Percentiles rank a stretch among this genome's conserved stretches.
Evolutionary conservation across 106 monocot species (phyloP).

Genomic region (Platanthera zijinensis): DNA sequence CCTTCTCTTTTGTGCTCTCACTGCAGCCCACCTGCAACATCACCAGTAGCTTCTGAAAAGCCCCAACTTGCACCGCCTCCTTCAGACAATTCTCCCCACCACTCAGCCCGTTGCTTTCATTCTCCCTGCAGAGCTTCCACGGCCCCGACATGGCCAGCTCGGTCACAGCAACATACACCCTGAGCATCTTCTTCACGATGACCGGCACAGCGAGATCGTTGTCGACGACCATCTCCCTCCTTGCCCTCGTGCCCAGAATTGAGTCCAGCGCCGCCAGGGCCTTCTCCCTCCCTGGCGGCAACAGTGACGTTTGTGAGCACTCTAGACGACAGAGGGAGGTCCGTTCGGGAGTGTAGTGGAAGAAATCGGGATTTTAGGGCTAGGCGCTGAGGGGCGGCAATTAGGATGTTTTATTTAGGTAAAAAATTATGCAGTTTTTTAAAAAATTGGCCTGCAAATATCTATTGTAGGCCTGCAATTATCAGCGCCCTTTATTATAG

Average conservation of each 20-base stretch:
- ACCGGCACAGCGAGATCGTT: constrained; percentile 52
- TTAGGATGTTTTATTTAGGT: too few relatives aligned
- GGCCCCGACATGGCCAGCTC: constrained; percentile 9
- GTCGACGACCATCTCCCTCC: constrained; percentile 24
- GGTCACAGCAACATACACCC: constrained; percentile 6
- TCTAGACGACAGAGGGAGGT: too few relatives aligned
- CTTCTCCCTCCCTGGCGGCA: too few relatives aligned
- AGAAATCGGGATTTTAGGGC: too few relatives aligned
- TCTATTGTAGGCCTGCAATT: too few relatives aligned
- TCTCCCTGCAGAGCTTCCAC: constrained; percentile 16
- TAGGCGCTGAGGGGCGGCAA: too few relatives aligned
- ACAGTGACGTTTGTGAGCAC: too few relatives aligned
- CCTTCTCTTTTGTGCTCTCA: constrained; percentile 32
- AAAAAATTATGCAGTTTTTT: too few relatives aligned
- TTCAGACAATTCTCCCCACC: constrained; percentile 3
- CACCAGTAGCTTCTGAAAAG: constrained; percentile 48
- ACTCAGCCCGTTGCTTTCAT: not conserved
- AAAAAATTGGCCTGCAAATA: too few relatives aligned
- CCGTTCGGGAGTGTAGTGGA: too few relatives aligned
- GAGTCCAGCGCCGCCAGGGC: constrained; percentile 47
- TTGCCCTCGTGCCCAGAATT: constrained; percentile 19
- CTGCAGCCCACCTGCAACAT: constrained; percentile 34
- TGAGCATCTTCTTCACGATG: constrained; percentile 19
- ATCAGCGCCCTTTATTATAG: too few relatives aligned
- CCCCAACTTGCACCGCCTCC: constrained; percentile 22